phyloP scores from a whole-genome alignment of 2,329 filamentous ascomycete genomes.

The Orbilia javanica region DNA sequence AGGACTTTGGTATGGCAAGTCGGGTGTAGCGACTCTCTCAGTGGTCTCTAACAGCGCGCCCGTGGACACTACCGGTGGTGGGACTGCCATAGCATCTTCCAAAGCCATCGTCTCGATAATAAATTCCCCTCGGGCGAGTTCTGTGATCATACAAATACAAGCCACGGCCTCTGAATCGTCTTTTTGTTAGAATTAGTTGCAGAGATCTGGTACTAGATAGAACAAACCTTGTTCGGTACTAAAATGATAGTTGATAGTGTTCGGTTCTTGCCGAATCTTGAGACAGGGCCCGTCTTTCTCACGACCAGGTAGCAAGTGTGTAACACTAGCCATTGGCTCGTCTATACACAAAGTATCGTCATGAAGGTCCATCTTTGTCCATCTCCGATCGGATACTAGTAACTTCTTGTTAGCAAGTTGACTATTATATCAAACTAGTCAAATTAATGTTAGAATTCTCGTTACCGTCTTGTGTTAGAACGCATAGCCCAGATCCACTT shows the following conservation, averaged over 20 bases:
- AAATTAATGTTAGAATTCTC: neutral
- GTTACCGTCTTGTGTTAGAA: slow-evolving; percentile 53
- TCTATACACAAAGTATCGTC: slow-evolving; percentile 47
- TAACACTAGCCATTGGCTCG: slow-evolving; percentile 51
- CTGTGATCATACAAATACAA: slow-evolving; percentile 53
- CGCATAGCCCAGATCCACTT: slow-evolving; percentile 35
- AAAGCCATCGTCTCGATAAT: slow-evolving; percentile 53
- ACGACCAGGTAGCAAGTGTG: slow-evolving; percentile 26
- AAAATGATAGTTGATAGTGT: slow-evolving; percentile 51
- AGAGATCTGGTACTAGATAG: neutral
- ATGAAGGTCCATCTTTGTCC: slow-evolving; percentile 40
- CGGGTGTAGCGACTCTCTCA: slow-evolving; percentile 14
- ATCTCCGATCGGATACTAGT: slow-evolving; percentile 43
- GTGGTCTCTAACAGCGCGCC: slow-evolving; percentile 23
- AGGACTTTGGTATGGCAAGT: slow-evolving; percentile 27
- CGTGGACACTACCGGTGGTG: slow-evolving; percentile 25
- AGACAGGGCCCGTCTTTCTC: slow-evolving; percentile 49
- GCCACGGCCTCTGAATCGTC: slow-evolving; percentile 48
- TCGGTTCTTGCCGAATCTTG: slow-evolving; percentile 53
- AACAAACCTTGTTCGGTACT: slow-evolving; percentile 43
- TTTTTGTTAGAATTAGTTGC: neutral
- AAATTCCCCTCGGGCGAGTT: slow-evolving; percentile 44
- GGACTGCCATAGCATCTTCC: slow-evolving; percentile 35
- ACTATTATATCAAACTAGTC: neutral
- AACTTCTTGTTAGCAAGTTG: neutral